Base-by-base conservation (phyloP, 805 yeast genomes). In the Metschnikowia sp. region DNA sequence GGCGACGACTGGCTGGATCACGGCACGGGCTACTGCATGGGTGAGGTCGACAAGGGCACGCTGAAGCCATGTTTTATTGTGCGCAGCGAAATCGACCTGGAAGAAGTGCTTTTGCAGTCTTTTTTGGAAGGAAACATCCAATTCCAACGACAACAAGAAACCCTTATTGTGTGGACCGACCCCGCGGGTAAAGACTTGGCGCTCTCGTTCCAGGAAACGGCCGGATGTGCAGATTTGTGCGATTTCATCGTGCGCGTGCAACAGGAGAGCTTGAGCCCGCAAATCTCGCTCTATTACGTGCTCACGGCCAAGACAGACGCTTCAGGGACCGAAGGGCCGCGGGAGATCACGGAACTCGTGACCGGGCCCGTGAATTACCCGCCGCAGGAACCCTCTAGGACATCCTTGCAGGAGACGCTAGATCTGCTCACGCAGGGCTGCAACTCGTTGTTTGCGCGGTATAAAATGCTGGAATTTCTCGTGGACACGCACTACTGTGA, bases 91-190 rank as follows among this genome's bases (percentile, higher is more conserved):
- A 69, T 76, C 29, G 76, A 84, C 49, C 70, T 81, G 6, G 69
- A 74, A 2, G 82, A 83, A 29, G 69, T 81, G 10, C 68, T 92
- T 19, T 67, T 92, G 36, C 77, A 79, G 57, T 80, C 91, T 4
- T 74, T 65, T 49, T 72, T 92, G n/a, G 83, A 79, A 57, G 95
- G 95, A 0, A 67, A 79, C 29, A 84, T 83, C 3, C 95, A 87
- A 56, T 92, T 87, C 62, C 97, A 92, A 62, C 78, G 96, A 59
- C 98, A 94, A 60, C 96, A 90, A 61, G 97, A 90, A 49, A 90
- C 97, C 0, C 71, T 92, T 40, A 88, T 92, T 9, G 96, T 92
- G 18, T 92, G 98, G 98, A 86, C 95, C 9, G 96, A 88, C 59
- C 75, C 77, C 15, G 82, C 84, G 8, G 77, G 76, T 5, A 77